These are phyloP conservation scores for Cyberlindnera subsufficiens DNA, from an alignment of 805 yeast genomes.

Conservation along the genomic window DNA sequence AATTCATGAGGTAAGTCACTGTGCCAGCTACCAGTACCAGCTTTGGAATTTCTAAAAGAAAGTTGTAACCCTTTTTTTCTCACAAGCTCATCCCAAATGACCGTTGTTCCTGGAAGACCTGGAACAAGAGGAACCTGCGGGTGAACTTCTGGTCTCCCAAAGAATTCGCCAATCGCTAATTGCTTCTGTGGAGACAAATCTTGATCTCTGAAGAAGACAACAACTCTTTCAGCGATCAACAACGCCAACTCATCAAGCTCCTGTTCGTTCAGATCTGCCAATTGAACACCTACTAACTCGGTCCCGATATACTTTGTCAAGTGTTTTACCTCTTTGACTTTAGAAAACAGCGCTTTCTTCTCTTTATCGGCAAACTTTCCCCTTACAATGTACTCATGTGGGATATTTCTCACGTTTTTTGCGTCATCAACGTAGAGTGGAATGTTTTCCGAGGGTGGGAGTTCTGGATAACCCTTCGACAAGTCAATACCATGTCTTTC, in stretches of 20 bases:
- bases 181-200: slow-evolving; percentile 14
- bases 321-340: slow-evolving; percentile 35
- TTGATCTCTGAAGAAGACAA: slow-evolving; percentile 35
- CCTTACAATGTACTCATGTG: slow-evolving; percentile 28
- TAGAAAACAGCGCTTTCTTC: slow-evolving; percentile 35
- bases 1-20: slow-evolving; percentile 49
- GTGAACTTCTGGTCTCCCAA: neutral
- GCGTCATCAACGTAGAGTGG: slow-evolving; percentile 38
- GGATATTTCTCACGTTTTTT: slow-evolving; percentile 26
- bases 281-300: slow-evolving; percentile 41
- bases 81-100: slow-evolving; percentile 25
- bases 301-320: slow-evolving; percentile 44
- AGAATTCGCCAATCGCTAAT: slow-evolving; percentile 10
- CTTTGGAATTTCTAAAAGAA: neutral
- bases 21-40: slow-evolving; percentile 27
- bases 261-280: slow-evolving; percentile 33
- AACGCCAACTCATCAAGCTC: slow-evolving; percentile 44
- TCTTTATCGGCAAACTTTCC: slow-evolving; percentile 35
- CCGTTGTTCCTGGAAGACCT: slow-evolving; percentile 32
- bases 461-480: slow-evolving; percentile 35
- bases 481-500: slow-evolving; percentile 31
- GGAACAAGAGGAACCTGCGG: neutral
- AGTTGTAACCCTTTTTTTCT: neutral
- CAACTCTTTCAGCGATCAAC: slow-evolving; percentile 43
- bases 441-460: slow-evolving; percentile 26